Evolutionary conservation across 2,329 filamentous ascomycete genomes (phyloP).

Genomic region (Ceratocystis papillata): DNA sequence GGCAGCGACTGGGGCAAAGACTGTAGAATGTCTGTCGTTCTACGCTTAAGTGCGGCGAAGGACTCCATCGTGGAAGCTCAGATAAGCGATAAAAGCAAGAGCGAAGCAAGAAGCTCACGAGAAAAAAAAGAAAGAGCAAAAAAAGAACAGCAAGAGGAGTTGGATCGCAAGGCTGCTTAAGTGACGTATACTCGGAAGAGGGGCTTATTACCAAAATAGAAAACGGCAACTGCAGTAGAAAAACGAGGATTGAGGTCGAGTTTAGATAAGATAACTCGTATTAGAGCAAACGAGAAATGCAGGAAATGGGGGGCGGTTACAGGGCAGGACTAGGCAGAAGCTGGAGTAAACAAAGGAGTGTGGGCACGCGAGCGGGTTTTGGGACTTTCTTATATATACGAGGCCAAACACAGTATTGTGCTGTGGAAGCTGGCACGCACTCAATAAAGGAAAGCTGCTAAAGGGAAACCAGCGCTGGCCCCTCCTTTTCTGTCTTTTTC

Average conservation of each 20-base stretch:
- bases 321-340: background rate
- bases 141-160: background rate
- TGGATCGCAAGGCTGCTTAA: background rate
- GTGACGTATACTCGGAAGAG: background rate
- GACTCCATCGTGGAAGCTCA: conserved; percentile 37
- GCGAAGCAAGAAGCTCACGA: background rate
- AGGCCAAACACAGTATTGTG: background rate
- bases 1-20: conserved; percentile 37
- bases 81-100: background rate
- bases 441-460: background rate
- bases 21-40: conserved; percentile 43
- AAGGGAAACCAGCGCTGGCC: background rate
- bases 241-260: background rate
- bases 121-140: background rate
- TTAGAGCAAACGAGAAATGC: background rate
- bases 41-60: conserved; percentile 44
- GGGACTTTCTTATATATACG: background rate
- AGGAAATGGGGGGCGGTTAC: background rate
- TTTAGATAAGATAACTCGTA: background rate
- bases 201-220: background rate
- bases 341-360: background rate
- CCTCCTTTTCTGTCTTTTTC: background rate
- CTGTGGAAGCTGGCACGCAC: background rate
- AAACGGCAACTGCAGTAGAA: background rate
- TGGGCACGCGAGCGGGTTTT: no score